Evolutionary conservation across 2,329 filamentous ascomycete genomes (phyloP).

Genomic region (Drechslerella dactyloides): DNA sequence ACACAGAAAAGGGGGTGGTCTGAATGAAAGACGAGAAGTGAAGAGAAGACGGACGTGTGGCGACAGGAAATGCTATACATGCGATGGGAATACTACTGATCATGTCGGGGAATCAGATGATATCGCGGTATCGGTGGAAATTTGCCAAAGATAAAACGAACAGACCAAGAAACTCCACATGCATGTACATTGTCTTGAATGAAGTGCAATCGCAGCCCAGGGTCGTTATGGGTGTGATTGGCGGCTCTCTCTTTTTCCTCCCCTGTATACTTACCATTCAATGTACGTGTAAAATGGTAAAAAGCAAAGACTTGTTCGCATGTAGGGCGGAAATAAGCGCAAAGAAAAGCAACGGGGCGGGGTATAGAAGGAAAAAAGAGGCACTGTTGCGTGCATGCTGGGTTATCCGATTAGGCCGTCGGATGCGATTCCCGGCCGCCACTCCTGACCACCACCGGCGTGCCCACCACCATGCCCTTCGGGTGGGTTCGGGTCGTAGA

Average conservation of each 20-base stretch:
- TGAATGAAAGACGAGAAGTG: background rate
- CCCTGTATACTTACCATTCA: background rate
- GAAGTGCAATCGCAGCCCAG: background rate
- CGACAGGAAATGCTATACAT: no score
- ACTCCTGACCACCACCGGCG: no score
- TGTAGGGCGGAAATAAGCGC: no score
- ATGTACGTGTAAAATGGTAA: background rate
- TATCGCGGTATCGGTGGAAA: background rate
- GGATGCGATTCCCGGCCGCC: background rate
- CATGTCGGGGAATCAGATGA: background rate
- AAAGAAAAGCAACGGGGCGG: no score
- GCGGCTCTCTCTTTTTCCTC: background rate
- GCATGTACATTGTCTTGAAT: background rate
- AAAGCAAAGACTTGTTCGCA: no score
- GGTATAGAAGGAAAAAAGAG: background rate
- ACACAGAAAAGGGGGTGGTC: background rate
- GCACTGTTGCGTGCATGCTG: background rate
- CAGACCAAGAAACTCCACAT: background rate
- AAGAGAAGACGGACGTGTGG: background rate
- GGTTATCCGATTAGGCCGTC: background rate
- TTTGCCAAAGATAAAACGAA: background rate
- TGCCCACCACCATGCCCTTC: no score
- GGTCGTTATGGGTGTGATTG: background rate
- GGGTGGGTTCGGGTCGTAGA: constrained; percentile 15
- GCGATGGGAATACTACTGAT: background rate